These are phyloP conservation scores for Pseudogymnoascus sp. DNA, from an alignment of 2,329 filamentous ascomycete genomes.

Conservation along the genomic window DNA sequence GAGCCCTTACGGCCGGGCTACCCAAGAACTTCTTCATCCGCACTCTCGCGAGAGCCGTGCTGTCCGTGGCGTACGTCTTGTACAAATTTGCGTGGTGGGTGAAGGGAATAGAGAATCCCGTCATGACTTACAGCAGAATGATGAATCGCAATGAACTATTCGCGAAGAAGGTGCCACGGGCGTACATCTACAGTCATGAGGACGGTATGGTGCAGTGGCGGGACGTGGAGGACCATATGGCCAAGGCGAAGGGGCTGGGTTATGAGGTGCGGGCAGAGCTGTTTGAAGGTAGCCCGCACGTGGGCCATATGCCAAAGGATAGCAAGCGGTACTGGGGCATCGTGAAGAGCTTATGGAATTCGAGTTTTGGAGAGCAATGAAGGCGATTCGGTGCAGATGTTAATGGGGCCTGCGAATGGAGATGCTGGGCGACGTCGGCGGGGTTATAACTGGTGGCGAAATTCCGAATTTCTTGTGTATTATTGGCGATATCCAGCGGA, in stretches of 20 bases:
- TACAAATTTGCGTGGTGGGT: constrained; percentile 10
- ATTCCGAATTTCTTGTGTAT: not conserved
- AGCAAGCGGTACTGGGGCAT: constrained; percentile 23
- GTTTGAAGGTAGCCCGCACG: constrained; percentile 20
- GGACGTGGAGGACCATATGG: constrained; percentile 22
- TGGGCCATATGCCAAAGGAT: constrained; percentile 19
- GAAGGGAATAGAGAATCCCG: constrained; percentile 11
- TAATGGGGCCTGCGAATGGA: not conserved
- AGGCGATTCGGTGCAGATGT: not conserved
- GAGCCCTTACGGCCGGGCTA: constrained; percentile 19
- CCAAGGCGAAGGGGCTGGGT: constrained; percentile 19
- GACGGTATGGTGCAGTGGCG: constrained; percentile 21
- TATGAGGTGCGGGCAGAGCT: constrained; percentile 17
- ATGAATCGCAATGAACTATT: constrained; percentile 16
- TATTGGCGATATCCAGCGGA: not conserved
- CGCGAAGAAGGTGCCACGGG: constrained; percentile 12
- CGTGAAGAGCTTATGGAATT: constrained; percentile 17
- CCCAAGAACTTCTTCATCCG: constrained; percentile 19
- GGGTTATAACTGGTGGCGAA: too few species aligned
- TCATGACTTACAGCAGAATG: constrained; percentile 13
- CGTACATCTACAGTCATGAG: constrained; percentile 24
- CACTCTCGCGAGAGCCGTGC: constrained; percentile 9
- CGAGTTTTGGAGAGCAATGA: constrained; percentile 7
- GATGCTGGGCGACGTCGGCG: not conserved
- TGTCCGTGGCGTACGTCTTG: constrained; percentile 11